Evolutionary conservation across 2,329 filamentous ascomycete species (phyloP).

Genomic region (Lasiodiplodia hormozganensis): DNA sequence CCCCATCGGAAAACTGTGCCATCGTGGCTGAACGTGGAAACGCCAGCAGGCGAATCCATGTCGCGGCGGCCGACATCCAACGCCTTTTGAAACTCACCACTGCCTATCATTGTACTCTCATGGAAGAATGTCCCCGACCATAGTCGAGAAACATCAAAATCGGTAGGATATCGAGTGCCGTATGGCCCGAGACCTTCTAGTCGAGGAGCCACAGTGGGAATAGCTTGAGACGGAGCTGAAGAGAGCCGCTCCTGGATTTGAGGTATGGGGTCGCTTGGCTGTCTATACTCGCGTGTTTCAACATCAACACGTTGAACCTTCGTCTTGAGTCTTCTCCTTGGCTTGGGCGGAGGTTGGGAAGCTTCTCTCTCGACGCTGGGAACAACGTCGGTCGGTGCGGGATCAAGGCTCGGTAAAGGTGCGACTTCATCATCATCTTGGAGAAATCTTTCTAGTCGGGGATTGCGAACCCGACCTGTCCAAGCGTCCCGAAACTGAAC

Average conservation of each 20-base stretch:
- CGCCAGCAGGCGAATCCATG: conserved; percentile 52
- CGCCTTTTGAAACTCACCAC: conserved; percentile 59
- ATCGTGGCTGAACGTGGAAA: conserved; percentile 46
- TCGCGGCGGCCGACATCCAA: conserved; percentile 50
- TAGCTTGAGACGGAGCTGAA: background rate
- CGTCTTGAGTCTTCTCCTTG: conserved; percentile 42
- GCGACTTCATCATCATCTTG: conserved; percentile 40
- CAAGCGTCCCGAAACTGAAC: conserved; percentile 29
- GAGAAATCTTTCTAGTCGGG: conserved; percentile 43
- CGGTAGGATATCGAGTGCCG: conserved; percentile 57
- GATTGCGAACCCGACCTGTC: conserved; percentile 33
- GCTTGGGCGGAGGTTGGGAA: background rate
- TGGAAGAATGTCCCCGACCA: conserved; percentile 62
- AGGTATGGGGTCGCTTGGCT: conserved; percentile 48
- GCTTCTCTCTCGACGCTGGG: background rate
- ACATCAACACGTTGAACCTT: conserved; percentile 56
- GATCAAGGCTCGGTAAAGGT: conserved; percentile 27
- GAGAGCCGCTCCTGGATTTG: conserved; percentile 6
- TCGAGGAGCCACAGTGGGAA: conserved; percentile 24
- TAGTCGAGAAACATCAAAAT: conserved; percentile 61
- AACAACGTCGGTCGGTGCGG: background rate
- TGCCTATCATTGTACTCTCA: conserved; percentile 63
- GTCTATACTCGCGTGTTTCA: conserved; percentile 54
- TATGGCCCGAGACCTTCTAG: conserved; percentile 56
- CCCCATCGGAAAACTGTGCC: conserved; percentile 54